Evolutionary conservation across 129 eudicot genomes (phyloP).

Genomic region (Pulicaria dysenterica): DNA sequence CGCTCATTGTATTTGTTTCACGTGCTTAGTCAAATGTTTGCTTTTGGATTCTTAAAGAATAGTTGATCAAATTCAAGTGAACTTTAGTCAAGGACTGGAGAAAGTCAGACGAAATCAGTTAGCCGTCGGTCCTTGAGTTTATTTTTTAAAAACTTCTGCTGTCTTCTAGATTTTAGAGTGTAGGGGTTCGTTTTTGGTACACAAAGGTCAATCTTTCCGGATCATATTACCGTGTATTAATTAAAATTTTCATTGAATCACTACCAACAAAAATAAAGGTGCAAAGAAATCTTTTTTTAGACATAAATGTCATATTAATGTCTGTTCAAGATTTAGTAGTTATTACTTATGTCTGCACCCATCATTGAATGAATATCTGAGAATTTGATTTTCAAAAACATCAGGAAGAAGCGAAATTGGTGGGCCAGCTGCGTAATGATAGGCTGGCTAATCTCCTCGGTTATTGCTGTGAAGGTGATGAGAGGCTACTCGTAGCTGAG

Average conservation of each 20-base stretch:
- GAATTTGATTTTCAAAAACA: slow-evolving; percentile 10
- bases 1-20: not conserved
- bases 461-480: slow-evolving; percentile 70
- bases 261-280: not conserved
- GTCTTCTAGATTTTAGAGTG: slow-evolving; percentile 11
- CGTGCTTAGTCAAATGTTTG: not conserved
- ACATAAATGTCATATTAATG: not conserved
- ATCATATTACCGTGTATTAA: not conserved
- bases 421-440: slow-evolving; percentile 56
- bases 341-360: not conserved
- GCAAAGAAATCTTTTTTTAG: no score
- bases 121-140: not conserved
- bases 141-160: not conserved
- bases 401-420: slow-evolving; percentile 77
- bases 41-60: slow-evolving; percentile 1
- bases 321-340: not conserved
- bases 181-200: not conserved
- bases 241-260: not conserved
- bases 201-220: not conserved
- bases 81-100: not conserved
- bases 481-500: slow-evolving; percentile 74
- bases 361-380: not conserved
- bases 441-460: slow-evolving; percentile 78
- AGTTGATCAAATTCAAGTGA: not conserved
- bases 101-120: not conserved